Conservation (phyloP, 108 stramenopile genomes). For the Nitzschia putrida region DNA sequence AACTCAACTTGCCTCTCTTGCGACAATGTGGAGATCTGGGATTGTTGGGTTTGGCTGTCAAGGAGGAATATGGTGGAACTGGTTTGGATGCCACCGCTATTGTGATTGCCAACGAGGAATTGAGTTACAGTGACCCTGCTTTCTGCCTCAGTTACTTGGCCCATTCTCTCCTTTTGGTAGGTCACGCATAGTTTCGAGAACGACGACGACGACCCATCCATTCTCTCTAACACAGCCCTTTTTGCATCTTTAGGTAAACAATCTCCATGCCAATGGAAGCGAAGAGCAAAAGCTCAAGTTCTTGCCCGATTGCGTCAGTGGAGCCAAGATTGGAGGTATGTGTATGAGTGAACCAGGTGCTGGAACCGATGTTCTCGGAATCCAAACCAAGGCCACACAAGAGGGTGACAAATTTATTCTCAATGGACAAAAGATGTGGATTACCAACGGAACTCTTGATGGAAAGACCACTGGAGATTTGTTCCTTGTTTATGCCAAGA, state of each 20-base stretch:
- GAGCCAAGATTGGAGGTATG: conserved; percentile 93
- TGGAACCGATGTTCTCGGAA: conserved; percentile 97
- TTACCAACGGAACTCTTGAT: conserved; percentile 96
- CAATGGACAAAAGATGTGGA: conserved; percentile 99
- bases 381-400: conserved; percentile 82
- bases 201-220: not conserved
- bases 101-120: conserved; percentile 82
- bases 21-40: conserved; percentile 88
- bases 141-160: conserved; percentile 97
- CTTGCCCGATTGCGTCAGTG: conserved; percentile 83
- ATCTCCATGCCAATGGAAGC: conserved; percentile 85
- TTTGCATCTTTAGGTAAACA: conserved; percentile 62
- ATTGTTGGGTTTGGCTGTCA: conserved; percentile 91
- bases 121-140: conserved; percentile 95
- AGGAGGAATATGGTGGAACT: conserved; percentile 90
- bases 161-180: conserved; percentile 68
- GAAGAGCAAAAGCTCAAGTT: conserved; percentile 74
- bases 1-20: conserved; percentile 89
- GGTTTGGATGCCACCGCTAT: conserved; percentile 88
- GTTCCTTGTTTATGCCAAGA: conserved; percentile 95
- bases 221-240: conserved; percentile 28
- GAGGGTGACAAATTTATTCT: conserved; percentile 68
- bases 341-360: conserved; percentile 98
- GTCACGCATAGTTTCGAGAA: not conserved
- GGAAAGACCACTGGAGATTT: conserved; percentile 90